A percentile compares a stretch with the other conserved stretches of the same genome.
Conservation (phyloP, 2,329 filamentous ascomycete species). For the Ramularia collo-cygni region DNA sequence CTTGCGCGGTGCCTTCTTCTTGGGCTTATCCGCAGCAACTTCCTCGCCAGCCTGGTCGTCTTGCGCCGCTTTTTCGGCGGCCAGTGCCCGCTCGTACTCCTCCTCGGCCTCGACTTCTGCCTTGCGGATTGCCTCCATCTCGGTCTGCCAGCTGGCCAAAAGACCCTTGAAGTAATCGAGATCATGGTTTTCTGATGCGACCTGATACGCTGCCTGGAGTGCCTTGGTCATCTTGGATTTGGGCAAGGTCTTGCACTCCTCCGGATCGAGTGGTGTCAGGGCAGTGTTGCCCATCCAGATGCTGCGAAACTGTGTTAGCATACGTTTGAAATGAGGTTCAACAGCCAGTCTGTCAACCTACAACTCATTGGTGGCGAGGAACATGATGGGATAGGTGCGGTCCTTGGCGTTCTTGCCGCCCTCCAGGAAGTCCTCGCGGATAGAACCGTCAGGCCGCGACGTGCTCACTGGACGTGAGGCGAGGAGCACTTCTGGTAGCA, state of each 20-base stretch:
- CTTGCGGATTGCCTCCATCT: constrained; percentile 34
- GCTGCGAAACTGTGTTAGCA: constrained; percentile 47
- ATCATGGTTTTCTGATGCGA: constrained; percentile 71
- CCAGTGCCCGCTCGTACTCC: too few relatives aligned
- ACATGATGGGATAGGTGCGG: constrained; percentile 91
- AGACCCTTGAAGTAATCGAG: constrained; percentile 79
- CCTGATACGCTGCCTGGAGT: constrained; percentile 68
- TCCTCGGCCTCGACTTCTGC: constrained; percentile 34
- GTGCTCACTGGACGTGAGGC: constrained; percentile 78
- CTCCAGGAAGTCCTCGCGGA: constrained; percentile 78
- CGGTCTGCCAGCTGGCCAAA: constrained; percentile 53
- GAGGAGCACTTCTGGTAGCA: constrained; percentile 75
- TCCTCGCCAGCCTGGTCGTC: constrained; percentile 43
- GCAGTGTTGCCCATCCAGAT: constrained; percentile 86
- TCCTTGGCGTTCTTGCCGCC: constrained; percentile 80
- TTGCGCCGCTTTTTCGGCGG: constrained; percentile 38
- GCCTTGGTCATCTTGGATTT: constrained; percentile 75
- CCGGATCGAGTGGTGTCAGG: constrained; percentile 67
- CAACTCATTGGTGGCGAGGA: constrained; percentile 93
- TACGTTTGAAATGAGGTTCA: too few relatives aligned
- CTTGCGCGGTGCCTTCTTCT: constrained; percentile 29
- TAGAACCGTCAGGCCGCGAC: constrained; percentile 72
- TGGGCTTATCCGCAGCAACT: constrained; percentile 47
- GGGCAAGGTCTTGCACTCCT: constrained; percentile 58
- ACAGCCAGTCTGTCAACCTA: constrained; percentile 47